These are phyloP conservation scores for Elongisporangium undulatum DNA, from an alignment of 352 stramenopile genomes.

Conservation along the genomic window DNA sequence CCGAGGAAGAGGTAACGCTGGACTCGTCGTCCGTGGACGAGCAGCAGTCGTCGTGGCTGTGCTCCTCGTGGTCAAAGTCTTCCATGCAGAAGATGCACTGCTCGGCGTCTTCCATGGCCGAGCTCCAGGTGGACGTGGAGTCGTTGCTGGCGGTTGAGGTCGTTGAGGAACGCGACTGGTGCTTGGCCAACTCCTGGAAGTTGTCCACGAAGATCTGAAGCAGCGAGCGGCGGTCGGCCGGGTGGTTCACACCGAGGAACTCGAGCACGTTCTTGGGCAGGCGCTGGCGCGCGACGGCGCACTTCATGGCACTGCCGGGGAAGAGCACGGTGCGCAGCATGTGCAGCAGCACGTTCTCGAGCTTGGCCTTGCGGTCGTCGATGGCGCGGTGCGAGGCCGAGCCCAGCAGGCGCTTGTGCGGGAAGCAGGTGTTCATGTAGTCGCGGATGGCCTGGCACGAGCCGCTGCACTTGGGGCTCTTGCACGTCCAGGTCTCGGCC, in stretches of 20 bases:
- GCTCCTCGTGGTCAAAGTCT: conserved; percentile 28
- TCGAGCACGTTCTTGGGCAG: conserved; percentile 51
- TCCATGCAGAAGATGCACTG: conserved; percentile 54
- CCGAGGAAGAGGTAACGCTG: conserved; percentile 6
- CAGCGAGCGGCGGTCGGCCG: conserved; percentile 47
- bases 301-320: conserved; percentile 69
- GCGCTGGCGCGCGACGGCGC: conserved; percentile 34
- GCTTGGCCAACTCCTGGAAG: conserved; percentile 31
- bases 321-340: conserved; percentile 61
- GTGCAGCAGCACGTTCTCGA: conserved; percentile 63
- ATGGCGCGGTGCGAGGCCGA: conserved; percentile 25
- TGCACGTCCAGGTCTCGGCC: conserved; percentile 49
- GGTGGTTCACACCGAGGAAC: conserved; percentile 52
- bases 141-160: conserved; percentile 22
- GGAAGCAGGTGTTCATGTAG: conserved; percentile 53
- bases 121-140: conserved; percentile 34
- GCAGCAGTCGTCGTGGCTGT: conserved; percentile 11
- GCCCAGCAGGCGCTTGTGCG: conserved; percentile 41
- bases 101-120: conserved; percentile 12
- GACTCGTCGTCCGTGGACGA: conserved; percentile 16
- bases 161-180: conserved; percentile 8
- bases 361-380: conserved; percentile 41
- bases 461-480: conserved; percentile 44
- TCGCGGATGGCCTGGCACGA: conserved; percentile 70
- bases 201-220: conserved; percentile 72